These are phyloP conservation scores for Cystoderma amianthinum DNA, from an alignment of 768 basidiomycete species.

Conservation along the genomic window DNA sequence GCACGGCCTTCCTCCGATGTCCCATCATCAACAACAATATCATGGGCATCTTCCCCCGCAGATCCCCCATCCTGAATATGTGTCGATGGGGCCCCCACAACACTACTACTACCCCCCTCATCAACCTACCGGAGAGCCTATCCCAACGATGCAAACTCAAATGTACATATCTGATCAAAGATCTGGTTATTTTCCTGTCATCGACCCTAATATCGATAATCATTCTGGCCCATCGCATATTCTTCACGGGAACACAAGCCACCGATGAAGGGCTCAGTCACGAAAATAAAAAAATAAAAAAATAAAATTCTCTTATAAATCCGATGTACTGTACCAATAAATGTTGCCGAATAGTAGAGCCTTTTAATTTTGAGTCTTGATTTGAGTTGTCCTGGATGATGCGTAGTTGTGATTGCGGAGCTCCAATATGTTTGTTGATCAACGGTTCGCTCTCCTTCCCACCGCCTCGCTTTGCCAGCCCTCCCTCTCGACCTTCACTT, in stretches of 20 bases:
- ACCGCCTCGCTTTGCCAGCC: neutral
- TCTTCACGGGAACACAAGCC: neutral
- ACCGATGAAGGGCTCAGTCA: neutral
- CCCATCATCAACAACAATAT: neutral
- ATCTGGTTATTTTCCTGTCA: slow-evolving; percentile 26
- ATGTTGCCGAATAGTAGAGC: too few species aligned
- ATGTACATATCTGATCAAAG: slow-evolving; percentile 10
- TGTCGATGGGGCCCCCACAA: slow-evolving; percentile 13
- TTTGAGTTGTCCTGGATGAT: too few species aligned
- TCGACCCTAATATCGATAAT: slow-evolving; percentile 26
- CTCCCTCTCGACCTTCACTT: neutral
- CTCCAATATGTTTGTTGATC: neutral
- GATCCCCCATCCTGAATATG: slow-evolving; percentile 13
- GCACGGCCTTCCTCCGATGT: neutral
- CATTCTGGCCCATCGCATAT: too few species aligned
- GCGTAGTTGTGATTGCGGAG: neutral
- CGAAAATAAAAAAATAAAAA: too few species aligned
- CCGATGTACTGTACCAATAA: too few species aligned
- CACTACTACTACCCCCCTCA: slow-evolving; percentile 14
- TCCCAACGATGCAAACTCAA: slow-evolving; percentile 11
- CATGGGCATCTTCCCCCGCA: slow-evolving; percentile 9
- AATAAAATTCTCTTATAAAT: too few species aligned
- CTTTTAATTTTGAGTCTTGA: too few species aligned
- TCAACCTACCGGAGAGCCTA: slow-evolving; percentile 6
- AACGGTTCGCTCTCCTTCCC: neutral